Base-by-base conservation (phyloP, 2,329 filamentous ascomycete genomes). In the Raffaelea ambrosiae region DNA sequence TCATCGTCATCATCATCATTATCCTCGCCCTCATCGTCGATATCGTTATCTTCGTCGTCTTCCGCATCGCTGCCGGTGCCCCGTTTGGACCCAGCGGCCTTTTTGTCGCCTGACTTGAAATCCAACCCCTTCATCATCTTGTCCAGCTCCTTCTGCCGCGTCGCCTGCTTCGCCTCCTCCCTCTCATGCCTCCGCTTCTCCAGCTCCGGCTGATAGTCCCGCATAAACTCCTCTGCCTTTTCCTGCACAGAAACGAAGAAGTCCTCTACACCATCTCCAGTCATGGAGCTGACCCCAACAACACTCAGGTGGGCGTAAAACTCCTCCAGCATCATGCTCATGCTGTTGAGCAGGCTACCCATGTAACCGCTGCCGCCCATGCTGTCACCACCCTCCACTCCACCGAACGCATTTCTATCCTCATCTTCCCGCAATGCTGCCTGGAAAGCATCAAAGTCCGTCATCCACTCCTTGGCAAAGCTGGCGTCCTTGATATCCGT, bases 401-500 rank as follows among this genome's bases (percentile, higher is more conserved):
- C 82, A 13, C 86, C 87, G 59, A 89, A 86, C 1, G 79, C 81
- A 41, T 89, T 88, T 8, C 76, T 73, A 48, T 85, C 81, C 63
- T 96, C 88, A 60, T 97, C 93, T 22, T 79, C 71, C 43, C 80
- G 78, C 41, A 98, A 72, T 1, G 94, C 91, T 16, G 80, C 80
- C 63, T 97, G 93, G 69, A 98, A 98, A 1, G 86, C 82, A 55
- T 98, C 93, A 60, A 96, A 98, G 65, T 98, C 91, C 5, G 90
- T 95, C 93, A 98, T 98, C 93, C 94, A 98, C 62, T 97, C 89
- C 68, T 91, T 93, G 1, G 90, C 93, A 60, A 95, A 95, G 22
- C 79, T 77, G 0, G 89, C 88, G 59, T 94, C 86, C 64, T 95
- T 88, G 39, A 95, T 88, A 60, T 98, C 93, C 0, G 90, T 96